phyloP scores from a whole-genome alignment of 1,284 basidiomycete genomes.

The Fomitopsis betulina region DNA sequence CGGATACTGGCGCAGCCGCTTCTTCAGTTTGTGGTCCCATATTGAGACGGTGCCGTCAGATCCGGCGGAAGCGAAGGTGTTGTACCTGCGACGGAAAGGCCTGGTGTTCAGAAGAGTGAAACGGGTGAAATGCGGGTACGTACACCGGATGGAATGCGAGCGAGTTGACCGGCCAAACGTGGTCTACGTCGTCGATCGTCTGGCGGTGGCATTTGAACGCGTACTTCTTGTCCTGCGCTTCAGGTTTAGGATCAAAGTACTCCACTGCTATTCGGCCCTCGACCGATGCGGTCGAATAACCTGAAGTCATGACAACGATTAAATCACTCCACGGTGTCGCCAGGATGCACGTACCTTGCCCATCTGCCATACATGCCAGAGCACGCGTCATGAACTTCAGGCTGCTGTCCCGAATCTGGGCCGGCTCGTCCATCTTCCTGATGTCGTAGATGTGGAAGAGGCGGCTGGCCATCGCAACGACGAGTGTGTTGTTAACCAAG shows the following conservation, averaged over 20 bases:
- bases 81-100: constrained; percentile 50
- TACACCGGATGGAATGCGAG: constrained; percentile 91
- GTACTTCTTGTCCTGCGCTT: constrained; percentile 87
- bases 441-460: constrained; percentile 87
- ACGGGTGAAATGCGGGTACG: constrained; percentile 20
- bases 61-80: constrained; percentile 93
- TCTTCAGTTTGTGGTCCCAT: constrained; percentile 98
- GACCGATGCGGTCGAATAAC: constrained; percentile 90
- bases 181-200: constrained; percentile 87
- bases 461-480: constrained; percentile 88
- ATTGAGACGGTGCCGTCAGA: constrained; percentile 90
- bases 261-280: constrained; percentile 98
- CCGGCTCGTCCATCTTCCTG: constrained; percentile 65
- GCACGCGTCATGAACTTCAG: constrained; percentile 94
- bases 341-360: constrained; percentile 60
- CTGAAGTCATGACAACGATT: constrained; percentile 33
- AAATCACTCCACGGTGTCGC: background rate
- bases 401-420: constrained; percentile 85
- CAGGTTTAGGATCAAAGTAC: constrained; percentile 84
- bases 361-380: constrained; percentile 88
- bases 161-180: constrained; percentile 97
- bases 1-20: constrained; percentile 86
- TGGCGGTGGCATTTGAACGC: constrained; percentile 98
- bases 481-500: constrained; percentile 67
- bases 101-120: background rate